These are phyloP conservation scores for Aphanomyces euteiches DNA, from an alignment of 352 stramenopile species.

Conservation along the genomic window DNA sequence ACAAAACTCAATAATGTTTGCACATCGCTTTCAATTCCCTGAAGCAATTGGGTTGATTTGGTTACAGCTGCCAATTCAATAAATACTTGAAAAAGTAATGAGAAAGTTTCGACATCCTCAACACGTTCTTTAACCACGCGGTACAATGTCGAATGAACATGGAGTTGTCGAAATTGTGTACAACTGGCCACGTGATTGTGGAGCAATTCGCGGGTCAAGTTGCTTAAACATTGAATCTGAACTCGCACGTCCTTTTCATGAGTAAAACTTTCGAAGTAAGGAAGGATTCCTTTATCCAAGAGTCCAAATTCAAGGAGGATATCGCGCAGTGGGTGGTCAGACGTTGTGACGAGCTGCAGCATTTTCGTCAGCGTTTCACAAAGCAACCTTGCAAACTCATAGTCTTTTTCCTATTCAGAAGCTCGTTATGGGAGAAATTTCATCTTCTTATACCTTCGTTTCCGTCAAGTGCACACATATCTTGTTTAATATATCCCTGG, in stretches of 20 bases:
- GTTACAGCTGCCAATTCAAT: constrained; percentile 36
- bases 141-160: constrained; percentile 57
- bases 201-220: constrained; percentile 50
- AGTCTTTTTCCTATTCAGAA: neutral
- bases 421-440: neutral
- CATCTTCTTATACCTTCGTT: neutral
- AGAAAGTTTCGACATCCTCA: constrained; percentile 6
- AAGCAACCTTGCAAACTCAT: constrained; percentile 38
- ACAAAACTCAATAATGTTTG: constrained; percentile 50
- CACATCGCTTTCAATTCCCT: constrained; percentile 58
- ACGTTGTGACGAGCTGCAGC: constrained; percentile 40
- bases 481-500: constrained; percentile 56
- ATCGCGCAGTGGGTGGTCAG: constrained; percentile 39
- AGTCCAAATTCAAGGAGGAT: constrained; percentile 55
- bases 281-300: constrained; percentile 60
- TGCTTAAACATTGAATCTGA: constrained; percentile 27
- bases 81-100: constrained; percentile 42
- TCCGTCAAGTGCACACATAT: constrained; percentile 66
- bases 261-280: constrained; percentile 40
- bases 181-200: constrained; percentile 42
- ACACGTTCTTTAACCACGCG: constrained; percentile 46
- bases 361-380: constrained; percentile 66
- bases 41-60: constrained; percentile 36
- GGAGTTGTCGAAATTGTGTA: constrained; percentile 52
- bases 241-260: neutral